Percentiles rank a stretch among this genome's conserved stretches.
phyloP scores from a whole-genome alignment of 73 alveolate genomes.

The Effrenium voratum region DNA sequence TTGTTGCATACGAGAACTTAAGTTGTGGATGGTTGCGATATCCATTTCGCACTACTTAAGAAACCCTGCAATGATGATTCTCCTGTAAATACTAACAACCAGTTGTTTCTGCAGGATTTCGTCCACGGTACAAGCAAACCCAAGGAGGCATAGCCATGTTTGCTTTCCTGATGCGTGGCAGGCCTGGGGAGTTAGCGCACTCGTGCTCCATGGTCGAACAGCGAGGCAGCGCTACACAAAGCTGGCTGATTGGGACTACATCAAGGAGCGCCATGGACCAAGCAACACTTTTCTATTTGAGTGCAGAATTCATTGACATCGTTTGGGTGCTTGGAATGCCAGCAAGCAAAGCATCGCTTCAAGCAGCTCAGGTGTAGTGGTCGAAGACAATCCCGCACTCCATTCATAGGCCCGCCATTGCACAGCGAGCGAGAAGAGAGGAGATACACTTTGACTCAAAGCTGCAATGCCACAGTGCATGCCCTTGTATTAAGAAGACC shows the following conservation, averaged over 20 bases:
- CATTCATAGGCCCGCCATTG: conserved; percentile 64
- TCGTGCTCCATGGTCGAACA: conserved; percentile 75
- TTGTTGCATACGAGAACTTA: neutral
- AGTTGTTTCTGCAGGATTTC: too few relatives aligned
- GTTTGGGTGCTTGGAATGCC: neutral
- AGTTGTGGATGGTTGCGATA: neutral
- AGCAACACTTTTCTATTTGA: neutral
- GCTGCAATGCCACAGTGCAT: too few relatives aligned
- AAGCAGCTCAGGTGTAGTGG: conserved; percentile 26
- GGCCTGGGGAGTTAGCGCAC: conserved; percentile 92
- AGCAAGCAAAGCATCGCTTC: neutral
- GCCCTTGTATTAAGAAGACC: too few relatives aligned
- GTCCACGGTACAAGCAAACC: too few relatives aligned
- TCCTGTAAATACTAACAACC: too few relatives aligned
- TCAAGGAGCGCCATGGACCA: conserved; percentile 55
- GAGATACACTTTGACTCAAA: too few relatives aligned
- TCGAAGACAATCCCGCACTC: conserved; percentile 43
- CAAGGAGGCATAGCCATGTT: too few relatives aligned
- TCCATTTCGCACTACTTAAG: too few relatives aligned
- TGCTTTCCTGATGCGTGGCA: too few relatives aligned
- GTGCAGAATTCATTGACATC: neutral
- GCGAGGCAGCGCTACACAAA: conserved; percentile 95
- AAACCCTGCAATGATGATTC: too few relatives aligned
- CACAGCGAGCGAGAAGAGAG: too few relatives aligned
- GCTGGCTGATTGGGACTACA: conserved; percentile 97